Evolutionary conservation across 2,329 filamentous ascomycete genomes (phyloP).

Genomic region (Fusarium sororula): DNA sequence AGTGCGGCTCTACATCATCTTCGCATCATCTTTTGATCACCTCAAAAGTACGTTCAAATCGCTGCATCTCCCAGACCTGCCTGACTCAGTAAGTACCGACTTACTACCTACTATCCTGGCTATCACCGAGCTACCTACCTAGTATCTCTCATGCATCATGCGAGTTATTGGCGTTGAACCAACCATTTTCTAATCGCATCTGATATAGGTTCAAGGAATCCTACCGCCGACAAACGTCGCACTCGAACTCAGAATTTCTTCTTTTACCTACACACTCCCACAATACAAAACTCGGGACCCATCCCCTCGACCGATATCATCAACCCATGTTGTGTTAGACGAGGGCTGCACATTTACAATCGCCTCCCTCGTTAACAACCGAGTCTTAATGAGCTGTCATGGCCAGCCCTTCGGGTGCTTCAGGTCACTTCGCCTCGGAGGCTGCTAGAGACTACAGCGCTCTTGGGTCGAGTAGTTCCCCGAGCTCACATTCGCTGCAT

Average conservation of each 20-base stretch:
- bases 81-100: constrained; percentile 5
- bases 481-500: constrained; percentile 52
- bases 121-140: neutral
- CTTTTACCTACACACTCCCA: neutral
- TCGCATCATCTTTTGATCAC: neutral
- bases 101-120: neutral
- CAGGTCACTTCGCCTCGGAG: constrained; percentile 31
- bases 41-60: constrained; percentile 8
- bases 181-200: constrained; percentile 41
- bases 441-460: constrained; percentile 22
- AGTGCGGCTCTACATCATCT: neutral
- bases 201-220: constrained; percentile 23
- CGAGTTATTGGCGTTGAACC: constrained; percentile 34
- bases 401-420: constrained; percentile 38
- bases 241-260: constrained; percentile 2
- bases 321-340: constrained; percentile 27
- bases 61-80: neutral
- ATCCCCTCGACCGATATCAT: neutral
- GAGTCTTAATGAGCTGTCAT: constrained; percentile 39
- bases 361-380: neutral
- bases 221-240: constrained; percentile 19
- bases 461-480: constrained; percentile 24
- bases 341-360: constrained; percentile 10
- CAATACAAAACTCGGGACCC: neutral
- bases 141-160: constrained; percentile 37